Evolutionary conservation across 352 stramenopile genomes (phyloP).

Genomic region (Pythium aquatile): DNA sequence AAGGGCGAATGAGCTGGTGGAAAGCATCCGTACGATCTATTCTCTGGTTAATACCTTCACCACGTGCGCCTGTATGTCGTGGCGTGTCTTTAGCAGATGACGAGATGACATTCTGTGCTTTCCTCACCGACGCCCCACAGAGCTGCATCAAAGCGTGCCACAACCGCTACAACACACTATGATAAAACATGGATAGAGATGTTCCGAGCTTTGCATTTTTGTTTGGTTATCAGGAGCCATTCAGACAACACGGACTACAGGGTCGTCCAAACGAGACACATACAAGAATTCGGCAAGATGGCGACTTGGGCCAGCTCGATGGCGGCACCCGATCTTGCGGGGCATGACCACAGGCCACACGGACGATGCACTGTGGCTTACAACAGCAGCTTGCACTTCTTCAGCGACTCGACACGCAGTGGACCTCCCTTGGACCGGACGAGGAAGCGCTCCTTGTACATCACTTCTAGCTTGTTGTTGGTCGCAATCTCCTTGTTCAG

Average conservation of each 20-base stretch:
- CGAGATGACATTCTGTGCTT: no score
- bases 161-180: no score
- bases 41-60: no score
- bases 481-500: conserved; percentile 74
- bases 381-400: conserved; percentile 36
- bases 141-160: no score
- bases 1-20: no score
- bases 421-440: conserved; percentile 55
- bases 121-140: no score
- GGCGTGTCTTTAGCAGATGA: no score
- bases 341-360: not conserved
- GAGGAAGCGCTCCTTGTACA: conserved; percentile 64
- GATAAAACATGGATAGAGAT: not conserved
- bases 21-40: no score
- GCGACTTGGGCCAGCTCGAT: not conserved
- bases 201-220: conserved; percentile 9
- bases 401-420: conserved; percentile 60
- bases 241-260: conserved; percentile 8
- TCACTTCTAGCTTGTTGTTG: conserved; percentile 71
- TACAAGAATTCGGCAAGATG: not conserved
- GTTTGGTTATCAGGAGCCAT: conserved; percentile 8
- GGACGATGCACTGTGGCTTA: conserved; percentile 4
- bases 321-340: not conserved
- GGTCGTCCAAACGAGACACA: conserved; percentile 6
- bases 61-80: no score